Conservation (phyloP, 805 yeast genomes). For the Schwanniomyces sp. region DNA sequence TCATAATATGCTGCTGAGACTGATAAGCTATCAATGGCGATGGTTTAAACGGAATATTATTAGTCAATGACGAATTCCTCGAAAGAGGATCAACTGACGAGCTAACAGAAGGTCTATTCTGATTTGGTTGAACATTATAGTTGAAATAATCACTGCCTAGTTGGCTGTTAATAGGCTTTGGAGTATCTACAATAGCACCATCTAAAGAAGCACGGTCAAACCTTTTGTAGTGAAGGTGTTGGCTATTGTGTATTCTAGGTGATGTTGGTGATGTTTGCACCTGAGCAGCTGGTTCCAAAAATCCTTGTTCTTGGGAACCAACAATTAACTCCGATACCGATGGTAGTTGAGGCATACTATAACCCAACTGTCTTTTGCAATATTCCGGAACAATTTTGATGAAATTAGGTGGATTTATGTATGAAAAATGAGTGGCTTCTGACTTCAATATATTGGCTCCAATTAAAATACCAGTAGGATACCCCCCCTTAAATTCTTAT, state of each 20-base stretch:
- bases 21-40: conserved; percentile 3
- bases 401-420: no score
- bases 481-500: no score
- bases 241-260: background rate
- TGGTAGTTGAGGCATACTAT: conserved; percentile 9
- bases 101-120: conserved; percentile 5
- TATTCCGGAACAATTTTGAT: no score
- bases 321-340: conserved; percentile 10
- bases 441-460: no score
- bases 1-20: background rate
- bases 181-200: background rate
- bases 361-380: background rate
- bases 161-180: background rate
- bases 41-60: conserved; percentile 1
- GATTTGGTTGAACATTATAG: background rate
- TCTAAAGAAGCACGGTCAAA: background rate
- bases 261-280: background rate
- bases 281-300: background rate
- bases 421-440: no score
- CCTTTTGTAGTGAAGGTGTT: background rate
- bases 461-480: no score
- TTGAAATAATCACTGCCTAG: background rate
- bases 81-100: conserved; percentile 7
- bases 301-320: background rate
- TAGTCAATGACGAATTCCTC: conserved; percentile 5